Evolutionary conservation across 2,329 filamentous ascomycete genomes (phyloP).

Genomic region (Whalleya microplaca): DNA sequence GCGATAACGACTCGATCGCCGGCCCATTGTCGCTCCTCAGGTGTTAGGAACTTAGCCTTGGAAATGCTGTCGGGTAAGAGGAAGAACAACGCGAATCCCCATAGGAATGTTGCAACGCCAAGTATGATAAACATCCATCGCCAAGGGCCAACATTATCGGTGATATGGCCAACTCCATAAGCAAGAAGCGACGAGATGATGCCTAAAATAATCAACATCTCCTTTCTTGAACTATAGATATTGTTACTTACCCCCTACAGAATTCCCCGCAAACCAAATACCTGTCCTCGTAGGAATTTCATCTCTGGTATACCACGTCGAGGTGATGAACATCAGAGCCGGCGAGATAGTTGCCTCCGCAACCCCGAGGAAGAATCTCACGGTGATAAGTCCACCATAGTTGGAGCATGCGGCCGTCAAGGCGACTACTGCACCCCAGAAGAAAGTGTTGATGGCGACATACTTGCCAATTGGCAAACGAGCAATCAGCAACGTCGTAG

Average conservation of each 20-base stretch:
- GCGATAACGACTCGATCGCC: conserved; percentile 50
- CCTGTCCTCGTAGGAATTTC: conserved; percentile 59
- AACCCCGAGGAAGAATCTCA: conserved; percentile 57
- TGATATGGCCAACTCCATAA: conserved; percentile 60
- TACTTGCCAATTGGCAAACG: conserved; percentile 52
- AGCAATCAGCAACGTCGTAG: conserved; percentile 52
- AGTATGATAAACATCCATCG: conserved; percentile 63
- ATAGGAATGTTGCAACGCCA: conserved; percentile 54
- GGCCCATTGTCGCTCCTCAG: conserved; percentile 54
- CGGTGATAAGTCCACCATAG: conserved; percentile 53
- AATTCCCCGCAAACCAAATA: conserved; percentile 59
- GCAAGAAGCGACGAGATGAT: conserved; percentile 54
- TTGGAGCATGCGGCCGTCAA: conserved; percentile 50
- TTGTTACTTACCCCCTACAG: conserved; percentile 42
- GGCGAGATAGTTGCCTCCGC: conserved; percentile 60
- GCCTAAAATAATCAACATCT: conserved; percentile 24
- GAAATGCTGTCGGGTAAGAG: conserved; percentile 58
- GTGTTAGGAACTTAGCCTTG: conserved; percentile 59
- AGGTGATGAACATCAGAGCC: conserved; percentile 59
- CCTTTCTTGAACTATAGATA: background rate
- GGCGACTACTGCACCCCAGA: conserved; percentile 54
- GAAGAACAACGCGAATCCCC: conserved; percentile 52
- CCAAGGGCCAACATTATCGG: conserved; percentile 52
- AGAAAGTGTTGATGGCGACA: conserved; percentile 49
- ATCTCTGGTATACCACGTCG: conserved; percentile 60